Evolutionary conservation across 208 protist genomes (phyloP).

Genomic region (Vickermania ingenoplastis): DNA sequence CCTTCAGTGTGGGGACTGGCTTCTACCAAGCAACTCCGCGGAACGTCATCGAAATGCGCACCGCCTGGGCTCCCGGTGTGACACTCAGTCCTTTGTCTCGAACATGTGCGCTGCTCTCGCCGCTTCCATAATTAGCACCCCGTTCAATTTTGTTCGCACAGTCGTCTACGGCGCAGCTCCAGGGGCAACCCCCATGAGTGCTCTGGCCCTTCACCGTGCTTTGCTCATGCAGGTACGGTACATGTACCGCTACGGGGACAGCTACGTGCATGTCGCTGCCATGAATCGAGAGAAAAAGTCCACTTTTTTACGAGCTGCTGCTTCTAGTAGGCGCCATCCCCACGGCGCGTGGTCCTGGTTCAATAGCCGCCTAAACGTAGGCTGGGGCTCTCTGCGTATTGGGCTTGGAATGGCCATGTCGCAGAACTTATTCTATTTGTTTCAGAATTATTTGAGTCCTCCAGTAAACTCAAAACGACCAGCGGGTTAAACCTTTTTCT

Average conservation of each 20-base stretch:
- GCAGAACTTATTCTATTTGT: constrained; percentile 70
- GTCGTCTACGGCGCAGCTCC: constrained; percentile 75
- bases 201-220: constrained; percentile 45
- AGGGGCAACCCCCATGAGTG: constrained; percentile 56
- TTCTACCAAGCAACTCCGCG: constrained; percentile 23
- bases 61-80: constrained; percentile 11
- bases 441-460: constrained; percentile 47
- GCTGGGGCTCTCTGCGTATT: constrained; percentile 83
- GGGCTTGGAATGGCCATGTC: constrained; percentile 83
- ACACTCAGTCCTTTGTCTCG: constrained; percentile 40
- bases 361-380: constrained; percentile 82
- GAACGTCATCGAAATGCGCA: background rate
- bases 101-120: constrained; percentile 71
- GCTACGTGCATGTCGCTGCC: constrained; percentile 39
- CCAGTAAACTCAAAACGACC: background rate
- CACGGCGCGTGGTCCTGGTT: constrained; percentile 64
- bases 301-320: background rate
- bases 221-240: constrained; percentile 70
- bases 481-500: constrained; percentile 4
- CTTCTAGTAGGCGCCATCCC: constrained; percentile 22
- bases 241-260: constrained; percentile 53
- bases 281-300: constrained; percentile 9
- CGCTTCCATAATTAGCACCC: constrained; percentile 75
- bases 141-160: constrained; percentile 83
- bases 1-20: constrained; percentile 16